A percentile compares a stretch with the other conserved stretches of the same genome.
phyloP scores from a whole-genome alignment of 129 eudicot genomes.

The Flaveria robusta region DNA sequence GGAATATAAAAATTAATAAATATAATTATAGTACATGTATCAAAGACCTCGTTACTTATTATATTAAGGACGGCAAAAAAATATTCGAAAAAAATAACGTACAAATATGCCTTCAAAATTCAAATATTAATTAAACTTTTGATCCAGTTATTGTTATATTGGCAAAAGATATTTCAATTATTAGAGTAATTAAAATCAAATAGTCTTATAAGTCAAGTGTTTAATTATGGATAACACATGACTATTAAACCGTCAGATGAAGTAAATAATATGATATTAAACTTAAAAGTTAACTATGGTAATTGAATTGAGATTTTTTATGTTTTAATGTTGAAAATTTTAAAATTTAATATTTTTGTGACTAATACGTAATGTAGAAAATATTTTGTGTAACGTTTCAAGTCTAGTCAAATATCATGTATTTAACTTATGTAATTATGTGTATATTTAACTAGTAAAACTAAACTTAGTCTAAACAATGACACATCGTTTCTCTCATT shows the following conservation, averaged over 20 bases:
- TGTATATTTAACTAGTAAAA: no score
- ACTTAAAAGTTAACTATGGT: neutral
- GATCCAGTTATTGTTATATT: neutral
- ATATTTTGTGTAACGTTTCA: no score
- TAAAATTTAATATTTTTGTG: no score
- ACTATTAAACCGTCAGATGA: neutral
- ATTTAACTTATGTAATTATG: no score
- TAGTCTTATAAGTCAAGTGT: neutral
- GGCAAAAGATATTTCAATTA: neutral
- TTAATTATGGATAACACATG: no score
- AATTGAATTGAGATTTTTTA: neutral
- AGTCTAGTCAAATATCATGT: no score
- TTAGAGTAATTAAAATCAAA: neutral
- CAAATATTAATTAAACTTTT: slow-evolving; percentile 18
- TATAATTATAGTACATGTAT: slow-evolving; percentile 25
- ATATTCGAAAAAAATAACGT: slow-evolving; percentile 4
- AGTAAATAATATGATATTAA: neutral
- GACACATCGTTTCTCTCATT: no score
- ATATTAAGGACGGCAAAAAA: slow-evolving; percentile 39
- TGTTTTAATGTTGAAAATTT: no score
- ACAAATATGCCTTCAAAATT: slow-evolving; percentile 21
- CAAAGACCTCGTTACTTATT: slow-evolving; percentile 29
- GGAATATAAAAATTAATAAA: slow-evolving; percentile 16
- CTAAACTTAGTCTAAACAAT: no score
- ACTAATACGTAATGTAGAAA: no score